Evolutionary conservation across 768 basidiomycete genomes (phyloP).

Genomic region (Sarcomyxa edulis): DNA sequence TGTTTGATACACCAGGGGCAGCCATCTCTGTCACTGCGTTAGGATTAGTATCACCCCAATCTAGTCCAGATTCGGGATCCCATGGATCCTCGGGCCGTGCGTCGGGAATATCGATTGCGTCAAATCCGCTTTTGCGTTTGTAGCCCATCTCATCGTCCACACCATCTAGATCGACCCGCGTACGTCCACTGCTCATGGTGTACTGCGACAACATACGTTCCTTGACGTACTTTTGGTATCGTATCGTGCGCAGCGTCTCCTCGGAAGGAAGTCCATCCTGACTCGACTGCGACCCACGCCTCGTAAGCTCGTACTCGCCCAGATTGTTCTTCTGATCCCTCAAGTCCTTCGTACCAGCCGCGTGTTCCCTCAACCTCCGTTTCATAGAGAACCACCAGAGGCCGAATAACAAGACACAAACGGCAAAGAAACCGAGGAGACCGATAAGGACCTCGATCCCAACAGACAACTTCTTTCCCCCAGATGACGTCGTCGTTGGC

Average conservation of each 20-base stretch:
- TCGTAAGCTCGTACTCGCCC: constrained; percentile 31
- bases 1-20: background rate
- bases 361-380: constrained; percentile 23
- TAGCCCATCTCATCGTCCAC: constrained; percentile 4
- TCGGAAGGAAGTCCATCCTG: constrained; percentile 24
- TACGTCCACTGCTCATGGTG: constrained; percentile 25
- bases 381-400: constrained; percentile 46
- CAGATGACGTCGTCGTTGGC: constrained; percentile 8
- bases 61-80: constrained; percentile 9
- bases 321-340: constrained; percentile 11
- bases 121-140: constrained; percentile 8
- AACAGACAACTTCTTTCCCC: constrained; percentile 40
- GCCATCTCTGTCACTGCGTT: too few species aligned
- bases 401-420: constrained; percentile 50
- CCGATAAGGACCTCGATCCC: constrained; percentile 62
- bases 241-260: constrained; percentile 32
- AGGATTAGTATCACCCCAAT: constrained; percentile 16
- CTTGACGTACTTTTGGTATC: constrained; percentile 33
- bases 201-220: constrained; percentile 25
- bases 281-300: constrained; percentile 16
- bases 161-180: constrained; percentile 8
- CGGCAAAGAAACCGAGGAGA: constrained; percentile 50
- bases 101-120: constrained; percentile 2
- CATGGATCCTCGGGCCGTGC: constrained; percentile 4
- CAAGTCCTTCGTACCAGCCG: constrained; percentile 8